Evolutionary conservation across 345 rosid species (phyloP), one percentile per base, ranked within the genome.

Genomic region (Lepidium aucheri): DNA sequence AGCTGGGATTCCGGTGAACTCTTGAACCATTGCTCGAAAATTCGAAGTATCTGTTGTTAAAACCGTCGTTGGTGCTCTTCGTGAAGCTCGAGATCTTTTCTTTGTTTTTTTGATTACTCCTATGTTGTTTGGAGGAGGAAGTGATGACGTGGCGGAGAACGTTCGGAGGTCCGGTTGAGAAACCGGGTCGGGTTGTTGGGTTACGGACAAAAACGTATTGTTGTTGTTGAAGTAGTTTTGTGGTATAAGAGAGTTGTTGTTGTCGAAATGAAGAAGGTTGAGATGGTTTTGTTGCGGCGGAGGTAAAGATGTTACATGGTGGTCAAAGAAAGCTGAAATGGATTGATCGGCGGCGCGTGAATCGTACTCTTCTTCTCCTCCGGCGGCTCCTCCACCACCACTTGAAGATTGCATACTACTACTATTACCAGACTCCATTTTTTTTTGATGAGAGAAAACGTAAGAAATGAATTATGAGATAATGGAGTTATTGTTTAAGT

Each of bases 1-100:
- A 39, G 92, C 78, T 39, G 98, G 98, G 53, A 93, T 93, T 9
- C 97, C 98, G 11, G 98, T 93, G 70, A 93, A 93, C 45, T 93
- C 98, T 65, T 93, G 98, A 67, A 93, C 98, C 97, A 93, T 93
- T 50, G 96, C 95, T 73, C 96, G 79, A 84, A 93, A 93, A 69
- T 93, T 93, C 33, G 85, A 72, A 40, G 97, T 93, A 71, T 93
- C 97, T 44, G 98, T 93, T 6, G 85, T 87, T 71, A 93, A 62
- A 53, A 93, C 88, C 22, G 98, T 93, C 1, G 98, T 93, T 7
- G 98, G 97, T 53, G 97, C 98, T 72, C 96, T 80, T 80, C 97
- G 76, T 0, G 98, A 87, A 16, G 97, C 96, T 69, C 98, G 77
- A 4, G 97, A 78, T 62, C 98, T 81, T 80, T 93, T 92, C 84